Evolutionary conservation across 208 protist species (phyloP).

Genomic region (Zelonia costaricensis): DNA sequence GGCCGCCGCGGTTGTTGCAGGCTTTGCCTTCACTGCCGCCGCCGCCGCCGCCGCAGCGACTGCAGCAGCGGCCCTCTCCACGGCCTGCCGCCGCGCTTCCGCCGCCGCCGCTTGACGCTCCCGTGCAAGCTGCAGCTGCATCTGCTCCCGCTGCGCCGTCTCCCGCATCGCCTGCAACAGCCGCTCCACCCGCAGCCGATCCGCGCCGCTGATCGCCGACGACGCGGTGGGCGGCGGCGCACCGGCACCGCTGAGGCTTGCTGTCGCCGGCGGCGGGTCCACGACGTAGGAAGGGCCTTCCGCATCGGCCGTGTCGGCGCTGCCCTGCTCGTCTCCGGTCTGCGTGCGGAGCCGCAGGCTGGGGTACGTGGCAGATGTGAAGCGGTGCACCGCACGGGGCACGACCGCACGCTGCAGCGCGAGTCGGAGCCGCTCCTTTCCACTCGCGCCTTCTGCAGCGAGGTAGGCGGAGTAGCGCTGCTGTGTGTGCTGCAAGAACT

Average conservation of each 20-base stretch:
- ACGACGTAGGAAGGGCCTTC: neutral
- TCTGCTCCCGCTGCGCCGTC: neutral
- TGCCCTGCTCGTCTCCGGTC: neutral
- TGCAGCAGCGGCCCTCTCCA: neutral
- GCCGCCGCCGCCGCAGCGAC: neutral
- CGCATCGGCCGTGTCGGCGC: neutral
- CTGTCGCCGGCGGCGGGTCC: neutral
- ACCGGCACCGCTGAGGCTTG: neutral
- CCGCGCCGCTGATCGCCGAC: no score
- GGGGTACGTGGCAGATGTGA: slow-evolving; percentile 2
- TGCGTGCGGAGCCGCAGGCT: neutral
- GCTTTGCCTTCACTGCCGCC: neutral
- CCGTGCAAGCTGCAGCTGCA: neutral
- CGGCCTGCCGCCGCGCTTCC: neutral
- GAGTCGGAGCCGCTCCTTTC: neutral
- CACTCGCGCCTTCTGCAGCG: neutral
- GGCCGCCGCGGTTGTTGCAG: neutral
- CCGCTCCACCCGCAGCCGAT: slow-evolving; percentile 9
- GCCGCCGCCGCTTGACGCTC: slow-evolving; percentile 2
- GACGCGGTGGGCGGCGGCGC: no score
- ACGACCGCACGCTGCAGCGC: slow-evolving; percentile 10
- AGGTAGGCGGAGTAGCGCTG: neutral
- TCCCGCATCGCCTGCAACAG: neutral
- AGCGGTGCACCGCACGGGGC: slow-evolving; percentile 7
- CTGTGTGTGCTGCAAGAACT: slow-evolving; percentile 31